Evolutionary conservation across 768 basidiomycete genomes (phyloP).

Genomic region (Lactarius tabidus): DNA sequence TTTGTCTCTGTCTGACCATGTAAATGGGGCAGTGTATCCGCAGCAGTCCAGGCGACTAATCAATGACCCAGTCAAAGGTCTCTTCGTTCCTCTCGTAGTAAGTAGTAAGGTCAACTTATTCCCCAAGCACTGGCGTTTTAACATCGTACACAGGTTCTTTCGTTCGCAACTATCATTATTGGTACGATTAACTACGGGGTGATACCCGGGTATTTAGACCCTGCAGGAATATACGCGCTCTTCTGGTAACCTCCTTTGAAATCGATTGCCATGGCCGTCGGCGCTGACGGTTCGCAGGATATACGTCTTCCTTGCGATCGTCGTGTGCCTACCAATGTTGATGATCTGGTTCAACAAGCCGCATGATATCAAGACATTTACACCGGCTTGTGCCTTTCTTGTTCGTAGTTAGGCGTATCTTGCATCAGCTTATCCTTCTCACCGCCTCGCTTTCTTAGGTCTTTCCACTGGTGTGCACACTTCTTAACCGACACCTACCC

Average conservation of each 20-base stretch:
- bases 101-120: constrained; percentile 28
- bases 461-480: constrained; percentile 32
- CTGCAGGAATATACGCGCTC: constrained; percentile 38
- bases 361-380: constrained; percentile 41
- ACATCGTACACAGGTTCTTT: constrained; percentile 36
- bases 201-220: constrained; percentile 36
- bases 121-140: background rate
- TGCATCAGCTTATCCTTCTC: background rate
- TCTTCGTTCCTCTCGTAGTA: constrained; percentile 41
- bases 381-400: constrained; percentile 37
- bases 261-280: background rate
- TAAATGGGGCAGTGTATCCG: constrained; percentile 38
- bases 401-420: constrained; percentile 29
- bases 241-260: constrained; percentile 37
- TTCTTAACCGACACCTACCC: background rate
- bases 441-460: constrained; percentile 26
- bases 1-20: background rate
- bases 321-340: constrained; percentile 45
- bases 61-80: constrained; percentile 43
- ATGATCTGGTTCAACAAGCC: constrained; percentile 49
- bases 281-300: constrained; percentile 32
- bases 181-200: constrained; percentile 46
- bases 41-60: constrained; percentile 40
- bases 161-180: constrained; percentile 48
- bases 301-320: constrained; percentile 38